Percentiles rank a stretch among this genome's conserved stretches.
Conservation (phyloP, 1,284 basidiomycete species). For the Ustilago curta region DNA sequence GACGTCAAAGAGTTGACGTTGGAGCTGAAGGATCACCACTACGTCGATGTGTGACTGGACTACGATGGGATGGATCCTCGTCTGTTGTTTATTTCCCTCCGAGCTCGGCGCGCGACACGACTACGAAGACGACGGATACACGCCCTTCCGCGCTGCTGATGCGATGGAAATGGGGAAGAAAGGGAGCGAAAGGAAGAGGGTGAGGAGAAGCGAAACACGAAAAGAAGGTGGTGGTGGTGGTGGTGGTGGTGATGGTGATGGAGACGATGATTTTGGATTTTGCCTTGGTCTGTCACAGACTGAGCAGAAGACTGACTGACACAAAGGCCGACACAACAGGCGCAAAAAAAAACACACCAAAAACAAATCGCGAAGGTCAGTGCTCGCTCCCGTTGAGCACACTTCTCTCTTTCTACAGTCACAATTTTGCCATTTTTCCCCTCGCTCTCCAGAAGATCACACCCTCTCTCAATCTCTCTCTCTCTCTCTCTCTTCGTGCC, state of each 20-base stretch:
- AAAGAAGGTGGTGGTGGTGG: not conserved
- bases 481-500: not conserved
- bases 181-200: not conserved
- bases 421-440: not conserved
- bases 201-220: not conserved
- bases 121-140: not conserved
- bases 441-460: slow-evolving; percentile 19
- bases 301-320: too few relatives aligned
- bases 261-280: slow-evolving; percentile 2
- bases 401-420: slow-evolving; percentile 9
- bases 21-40: not conserved
- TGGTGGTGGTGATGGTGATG: slow-evolving; percentile 14
- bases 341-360: not conserved
- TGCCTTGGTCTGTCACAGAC: too few relatives aligned
- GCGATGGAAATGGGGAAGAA: not conserved
- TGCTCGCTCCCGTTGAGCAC: slow-evolving; percentile 6
- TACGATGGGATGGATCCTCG: slow-evolving; percentile 3
- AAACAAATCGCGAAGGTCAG: slow-evolving; percentile 14
- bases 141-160: not conserved
- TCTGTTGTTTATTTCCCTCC: not conserved
- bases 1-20: not conserved
- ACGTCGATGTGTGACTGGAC: not conserved
- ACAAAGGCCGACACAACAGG: not conserved
- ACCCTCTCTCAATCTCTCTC: too few relatives aligned
- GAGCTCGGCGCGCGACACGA: slow-evolving; percentile 1